phyloP scores from a whole-genome alignment of 2,329 filamentous ascomycete species.

The Onygenales sp. region DNA sequence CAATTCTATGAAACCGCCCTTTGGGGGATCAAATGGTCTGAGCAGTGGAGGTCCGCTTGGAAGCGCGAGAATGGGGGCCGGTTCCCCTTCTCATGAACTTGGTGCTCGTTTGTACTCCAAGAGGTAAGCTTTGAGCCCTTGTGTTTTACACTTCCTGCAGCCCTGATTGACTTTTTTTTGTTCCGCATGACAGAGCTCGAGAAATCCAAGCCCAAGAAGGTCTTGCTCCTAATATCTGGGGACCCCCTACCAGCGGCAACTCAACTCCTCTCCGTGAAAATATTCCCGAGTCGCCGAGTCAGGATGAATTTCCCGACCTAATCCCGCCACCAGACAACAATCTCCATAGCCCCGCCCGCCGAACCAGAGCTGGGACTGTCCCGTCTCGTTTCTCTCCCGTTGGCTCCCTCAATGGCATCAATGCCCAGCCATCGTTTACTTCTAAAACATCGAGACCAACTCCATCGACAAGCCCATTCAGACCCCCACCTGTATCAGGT shows the following conservation, averaged over 20 bases:
- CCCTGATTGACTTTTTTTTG: background rate
- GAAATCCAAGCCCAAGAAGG: slow-evolving; percentile 98
- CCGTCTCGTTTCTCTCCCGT: slow-evolving; percentile 85
- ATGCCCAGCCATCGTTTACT: slow-evolving; percentile 48
- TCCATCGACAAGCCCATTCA: slow-evolving; percentile 79
- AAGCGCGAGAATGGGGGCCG: slow-evolving; percentile 67
- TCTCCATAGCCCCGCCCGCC: slow-evolving; percentile 57
- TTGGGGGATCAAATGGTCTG: slow-evolving; percentile 57
- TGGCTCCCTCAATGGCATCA: slow-evolving; percentile 49
- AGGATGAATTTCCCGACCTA: slow-evolving; percentile 88
- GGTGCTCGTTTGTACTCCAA: slow-evolving; percentile 78
- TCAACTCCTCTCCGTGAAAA: slow-evolving; percentile 94
- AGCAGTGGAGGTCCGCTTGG: slow-evolving; percentile 43
- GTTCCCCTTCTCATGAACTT: slow-evolving; percentile 92
- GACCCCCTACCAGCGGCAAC: slow-evolving; percentile 90
- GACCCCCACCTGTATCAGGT: slow-evolving; percentile 44
- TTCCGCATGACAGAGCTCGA: slow-evolving; percentile 59
- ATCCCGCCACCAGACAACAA: slow-evolving; percentile 58
- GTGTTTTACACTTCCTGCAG: background rate
- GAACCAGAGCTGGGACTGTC: slow-evolving; percentile 88
- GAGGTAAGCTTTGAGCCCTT: slow-evolving; percentile 53
- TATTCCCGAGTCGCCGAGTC: slow-evolving; percentile 89
- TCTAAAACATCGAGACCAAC: slow-evolving; percentile 77
- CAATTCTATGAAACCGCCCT: slow-evolving; percentile 59
- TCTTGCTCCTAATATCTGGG: slow-evolving; percentile 71